Percentiles rank a stretch among this genome's conserved stretches.
These are phyloP conservation scores for Solanum hybrid DNA, from an alignment of 305 asterid species.

Conservation along the genomic window DNA sequence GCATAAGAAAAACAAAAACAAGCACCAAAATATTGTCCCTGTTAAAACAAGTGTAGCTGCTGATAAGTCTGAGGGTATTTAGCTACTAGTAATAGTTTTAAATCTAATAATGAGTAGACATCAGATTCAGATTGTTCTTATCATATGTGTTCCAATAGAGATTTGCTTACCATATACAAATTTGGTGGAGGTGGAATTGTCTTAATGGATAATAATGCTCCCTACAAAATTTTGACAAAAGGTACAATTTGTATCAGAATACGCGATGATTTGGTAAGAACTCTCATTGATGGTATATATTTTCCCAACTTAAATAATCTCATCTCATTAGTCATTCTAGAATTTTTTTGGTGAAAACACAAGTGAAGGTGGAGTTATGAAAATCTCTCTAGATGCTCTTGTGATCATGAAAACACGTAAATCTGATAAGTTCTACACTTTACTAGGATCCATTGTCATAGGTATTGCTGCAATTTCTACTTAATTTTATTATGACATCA, in stretches of 20 bases:
- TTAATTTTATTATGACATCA: not conserved
- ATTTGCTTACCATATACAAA: not conserved
- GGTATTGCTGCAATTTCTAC: no score
- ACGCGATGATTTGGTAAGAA: not conserved
- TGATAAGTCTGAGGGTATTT: not conserved
- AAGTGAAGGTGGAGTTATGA: not conserved
- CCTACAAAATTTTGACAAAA: not conserved
- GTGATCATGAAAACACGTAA: not conserved
- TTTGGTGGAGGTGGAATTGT: not conserved
- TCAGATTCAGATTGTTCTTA: not conserved
- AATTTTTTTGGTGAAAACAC: not conserved
- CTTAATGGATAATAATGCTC: not conserved
- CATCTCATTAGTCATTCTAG: not conserved
- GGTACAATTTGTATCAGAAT: not conserved
- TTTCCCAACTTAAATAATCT: not conserved
- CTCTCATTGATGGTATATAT: not conserved
- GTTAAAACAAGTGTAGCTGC: not conserved
- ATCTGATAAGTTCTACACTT: not conserved
- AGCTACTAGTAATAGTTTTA: not conserved
- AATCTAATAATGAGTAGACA: not conserved
- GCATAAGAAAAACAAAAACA: not conserved
- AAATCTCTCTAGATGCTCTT: not conserved
- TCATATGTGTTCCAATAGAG: not conserved
- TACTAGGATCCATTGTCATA: not conserved
- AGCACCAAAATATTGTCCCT: not conserved